Conservation (phyloP, 139 green algal genomes). For the Dunaliella primolecta region DNA sequence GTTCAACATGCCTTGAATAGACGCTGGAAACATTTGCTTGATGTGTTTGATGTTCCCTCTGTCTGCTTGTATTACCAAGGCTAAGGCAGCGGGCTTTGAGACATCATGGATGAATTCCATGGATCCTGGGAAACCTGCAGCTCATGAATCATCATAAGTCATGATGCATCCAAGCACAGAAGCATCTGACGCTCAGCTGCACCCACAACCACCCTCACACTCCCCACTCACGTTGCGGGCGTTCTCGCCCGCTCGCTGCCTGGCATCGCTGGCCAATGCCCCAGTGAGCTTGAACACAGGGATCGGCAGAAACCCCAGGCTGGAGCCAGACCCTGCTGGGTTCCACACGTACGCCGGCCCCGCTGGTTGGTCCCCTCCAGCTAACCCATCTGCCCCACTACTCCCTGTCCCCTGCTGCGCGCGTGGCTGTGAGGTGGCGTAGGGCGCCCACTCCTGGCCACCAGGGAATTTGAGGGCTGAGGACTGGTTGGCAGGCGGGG, state of each 20-base stretch:
- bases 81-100: too few relatives aligned
- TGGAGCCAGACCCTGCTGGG: background rate
- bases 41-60: too few relatives aligned
- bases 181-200: too few relatives aligned
- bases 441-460: background rate
- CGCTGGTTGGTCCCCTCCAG: too few relatives aligned
- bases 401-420: background rate
- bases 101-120: too few relatives aligned
- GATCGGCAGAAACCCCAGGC: background rate
- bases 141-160: too few relatives aligned
- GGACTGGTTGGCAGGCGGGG: background rate
- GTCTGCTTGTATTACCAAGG: too few relatives aligned
- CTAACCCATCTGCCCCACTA: background rate
- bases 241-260: background rate
- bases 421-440: background rate
- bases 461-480: conserved; percentile 1
- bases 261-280: background rate
- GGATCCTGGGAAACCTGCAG: too few relatives aligned
- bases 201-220: too few relatives aligned
- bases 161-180: too few relatives aligned
- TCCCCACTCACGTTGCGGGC: background rate
- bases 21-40: too few relatives aligned
- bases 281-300: conserved; percentile 6
- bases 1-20: too few relatives aligned
- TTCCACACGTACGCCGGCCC: background rate